Evolutionary conservation across 176 grass and related monocot species (phyloP).

Genomic region (Themeda triandra): DNA sequence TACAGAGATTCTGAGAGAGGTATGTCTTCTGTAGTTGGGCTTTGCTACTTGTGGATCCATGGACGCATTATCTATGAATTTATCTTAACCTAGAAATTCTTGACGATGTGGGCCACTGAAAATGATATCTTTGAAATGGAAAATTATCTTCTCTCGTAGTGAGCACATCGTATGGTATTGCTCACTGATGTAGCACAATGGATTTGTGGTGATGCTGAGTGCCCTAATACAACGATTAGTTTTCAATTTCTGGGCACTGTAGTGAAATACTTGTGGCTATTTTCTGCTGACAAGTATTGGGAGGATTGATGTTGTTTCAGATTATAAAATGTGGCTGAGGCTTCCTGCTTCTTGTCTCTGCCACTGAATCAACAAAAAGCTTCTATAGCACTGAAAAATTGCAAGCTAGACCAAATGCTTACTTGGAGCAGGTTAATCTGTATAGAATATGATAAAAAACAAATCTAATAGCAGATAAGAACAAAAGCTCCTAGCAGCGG

Average conservation of each 20-base stretch:
- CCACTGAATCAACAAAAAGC: conserved; percentile 73
- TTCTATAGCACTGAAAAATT: too few species aligned
- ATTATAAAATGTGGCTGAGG: conserved; percentile 72
- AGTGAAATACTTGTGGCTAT: conserved; percentile 63
- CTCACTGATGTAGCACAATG: conserved; percentile 30
- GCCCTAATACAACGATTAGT: conserved; percentile 42
- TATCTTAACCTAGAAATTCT: conserved; percentile 13
- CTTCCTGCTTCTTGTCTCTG: conserved; percentile 81
- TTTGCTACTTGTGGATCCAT: background rate
- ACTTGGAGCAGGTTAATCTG: too few species aligned
- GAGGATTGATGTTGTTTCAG: conserved; percentile 75
- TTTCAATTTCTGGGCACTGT: conserved; percentile 45
- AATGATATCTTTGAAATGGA: conserved; percentile 2
- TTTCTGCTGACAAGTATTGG: conserved; percentile 68
- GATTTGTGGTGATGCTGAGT: conserved; percentile 39
- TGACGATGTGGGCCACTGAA: background rate
- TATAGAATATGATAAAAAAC: too few species aligned
- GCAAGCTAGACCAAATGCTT: too few species aligned
- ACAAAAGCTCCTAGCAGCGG: too few species aligned
- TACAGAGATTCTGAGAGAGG: conserved; percentile 93
- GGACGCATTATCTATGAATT: background rate
- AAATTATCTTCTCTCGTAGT: background rate
- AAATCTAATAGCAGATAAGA: too few species aligned
- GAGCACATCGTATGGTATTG: conserved; percentile 20
- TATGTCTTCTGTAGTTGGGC: conserved; percentile 40